A percentile compares a stretch with the other conserved stretches of the same genome.
These are phyloP conservation scores for Plasmodium relictum DNA, from an alignment of 169 alveolate genomes.

Conservation along the genomic window DNA sequence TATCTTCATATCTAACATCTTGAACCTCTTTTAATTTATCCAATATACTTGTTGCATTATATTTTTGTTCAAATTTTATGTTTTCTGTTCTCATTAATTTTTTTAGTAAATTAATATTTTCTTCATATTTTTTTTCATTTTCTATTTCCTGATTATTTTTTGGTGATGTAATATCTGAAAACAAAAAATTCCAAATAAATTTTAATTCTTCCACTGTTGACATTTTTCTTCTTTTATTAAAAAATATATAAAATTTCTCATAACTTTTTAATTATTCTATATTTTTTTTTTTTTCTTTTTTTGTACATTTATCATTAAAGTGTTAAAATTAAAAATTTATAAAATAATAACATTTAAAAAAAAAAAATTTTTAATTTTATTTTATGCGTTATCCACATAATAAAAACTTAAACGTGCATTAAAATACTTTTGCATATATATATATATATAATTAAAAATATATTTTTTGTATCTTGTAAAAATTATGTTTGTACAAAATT, in stretches of 20 bases:
- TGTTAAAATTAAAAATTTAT: too few relatives aligned
- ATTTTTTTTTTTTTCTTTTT: too few relatives aligned
- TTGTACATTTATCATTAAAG: too few relatives aligned
- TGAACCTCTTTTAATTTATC: conserved; percentile 65
- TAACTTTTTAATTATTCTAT: not conserved
- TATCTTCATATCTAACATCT: conserved; percentile 66
- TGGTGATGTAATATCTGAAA: conserved; percentile 50
- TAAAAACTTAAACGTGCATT: too few relatives aligned
- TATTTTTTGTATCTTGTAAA: too few relatives aligned
- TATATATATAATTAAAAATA: too few relatives aligned
- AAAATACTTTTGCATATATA: too few relatives aligned
- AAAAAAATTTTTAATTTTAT: too few relatives aligned
- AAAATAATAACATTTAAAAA: too few relatives aligned
- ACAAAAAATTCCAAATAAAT: conserved; percentile 71
- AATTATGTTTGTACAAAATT: too few relatives aligned
- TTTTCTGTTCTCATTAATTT: conserved; percentile 70
- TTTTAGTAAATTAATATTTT: conserved; percentile 58
- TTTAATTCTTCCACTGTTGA: conserved; percentile 72
- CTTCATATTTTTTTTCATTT: conserved; percentile 45
- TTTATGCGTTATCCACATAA: too few relatives aligned
- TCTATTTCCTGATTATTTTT: conserved; percentile 37
- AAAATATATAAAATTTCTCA: not conserved
- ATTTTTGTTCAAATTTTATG: conserved; percentile 71
- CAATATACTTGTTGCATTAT: conserved; percentile 56
- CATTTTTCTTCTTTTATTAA: conserved; percentile 17